Conservation (phyloP, 768 basidiomycete species). For the Serendipita sp. region DNA sequence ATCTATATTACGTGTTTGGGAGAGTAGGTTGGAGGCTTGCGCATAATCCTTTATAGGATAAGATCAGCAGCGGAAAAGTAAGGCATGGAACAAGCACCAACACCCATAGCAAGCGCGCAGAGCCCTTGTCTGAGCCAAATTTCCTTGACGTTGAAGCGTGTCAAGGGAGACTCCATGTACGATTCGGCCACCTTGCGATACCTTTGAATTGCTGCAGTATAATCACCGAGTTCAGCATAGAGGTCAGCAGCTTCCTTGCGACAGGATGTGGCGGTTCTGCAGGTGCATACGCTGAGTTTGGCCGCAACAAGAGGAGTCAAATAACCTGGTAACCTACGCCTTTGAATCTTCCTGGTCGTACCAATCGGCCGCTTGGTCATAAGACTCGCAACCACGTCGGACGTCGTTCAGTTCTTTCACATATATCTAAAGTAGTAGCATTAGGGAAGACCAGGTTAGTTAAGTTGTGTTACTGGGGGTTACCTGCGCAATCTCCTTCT, state of each 20-base stretch:
- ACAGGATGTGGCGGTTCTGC: conserved; percentile 86
- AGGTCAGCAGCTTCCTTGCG: conserved; percentile 95
- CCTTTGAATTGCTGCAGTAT: conserved; percentile 63
- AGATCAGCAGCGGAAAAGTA: conserved; percentile 54
- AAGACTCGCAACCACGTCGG: conserved; percentile 78
- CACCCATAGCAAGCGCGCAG: conserved; percentile 77
- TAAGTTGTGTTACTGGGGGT: conserved; percentile 12
- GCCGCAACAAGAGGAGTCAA: not conserved
- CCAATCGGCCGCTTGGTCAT: conserved; percentile 86
- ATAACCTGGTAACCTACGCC: conserved; percentile 43
- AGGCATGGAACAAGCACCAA: conserved; percentile 25
- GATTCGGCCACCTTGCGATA: conserved; percentile 85
- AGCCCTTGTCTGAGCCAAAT: conserved; percentile 82
- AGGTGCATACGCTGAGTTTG: too few relatives aligned
- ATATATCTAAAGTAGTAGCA: conserved; percentile 34
- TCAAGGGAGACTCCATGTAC: conserved; percentile 62
- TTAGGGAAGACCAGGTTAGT: not conserved
- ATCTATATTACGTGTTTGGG: conserved; percentile 36
- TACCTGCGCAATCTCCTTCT: conserved; percentile 85
- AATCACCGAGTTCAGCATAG: conserved; percentile 78
- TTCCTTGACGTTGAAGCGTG: conserved; percentile 98
- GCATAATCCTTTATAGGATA: conserved; percentile 62
- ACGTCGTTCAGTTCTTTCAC: conserved; percentile 70
- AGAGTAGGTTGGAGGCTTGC: conserved; percentile 40
- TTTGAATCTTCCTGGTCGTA: conserved; percentile 94